Conservation (phyloP, 2,329 filamentous ascomycete genomes). For the Fusarium brevicatenulatum region DNA sequence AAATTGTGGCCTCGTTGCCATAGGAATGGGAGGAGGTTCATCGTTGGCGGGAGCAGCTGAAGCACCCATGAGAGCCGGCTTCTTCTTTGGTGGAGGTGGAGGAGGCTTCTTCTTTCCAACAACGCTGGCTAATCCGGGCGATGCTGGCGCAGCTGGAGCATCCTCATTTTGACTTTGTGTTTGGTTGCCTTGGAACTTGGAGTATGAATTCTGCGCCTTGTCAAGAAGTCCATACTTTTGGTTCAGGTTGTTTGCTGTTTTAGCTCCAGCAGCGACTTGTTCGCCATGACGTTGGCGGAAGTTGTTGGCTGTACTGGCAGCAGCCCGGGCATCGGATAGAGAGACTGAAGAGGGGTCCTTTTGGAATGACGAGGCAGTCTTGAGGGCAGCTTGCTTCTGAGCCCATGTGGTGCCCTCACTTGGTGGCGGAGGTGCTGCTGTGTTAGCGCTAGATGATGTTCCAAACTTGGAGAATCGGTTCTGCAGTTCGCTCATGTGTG, state of each 20-base stretch:
- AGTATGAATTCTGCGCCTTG: constrained; percentile 47
- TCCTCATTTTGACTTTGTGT: constrained; percentile 27
- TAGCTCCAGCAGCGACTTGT: constrained; percentile 69
- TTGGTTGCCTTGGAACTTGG: constrained; percentile 33
- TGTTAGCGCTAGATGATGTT: constrained; percentile 42
- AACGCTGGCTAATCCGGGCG: constrained; percentile 30
- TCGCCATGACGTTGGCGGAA: constrained; percentile 77
- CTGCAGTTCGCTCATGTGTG: constrained; percentile 73
- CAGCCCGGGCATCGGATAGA: constrained; percentile 65
- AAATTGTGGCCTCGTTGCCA: constrained; percentile 61
- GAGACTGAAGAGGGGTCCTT: constrained; percentile 71
- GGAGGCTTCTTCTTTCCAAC: constrained; percentile 64
- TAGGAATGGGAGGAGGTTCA: constrained; percentile 62
- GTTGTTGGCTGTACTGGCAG: constrained; percentile 71
- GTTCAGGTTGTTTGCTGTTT: constrained; percentile 66
- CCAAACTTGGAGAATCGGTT: constrained; percentile 70
- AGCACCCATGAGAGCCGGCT: constrained; percentile 51
- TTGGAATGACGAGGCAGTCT: constrained; percentile 67
- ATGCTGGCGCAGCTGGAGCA: constrained; percentile 2
- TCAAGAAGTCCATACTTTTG: constrained; percentile 68
- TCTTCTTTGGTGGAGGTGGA: constrained; percentile 65
- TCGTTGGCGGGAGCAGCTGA: constrained; percentile 42
- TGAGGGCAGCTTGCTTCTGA: constrained; percentile 71
- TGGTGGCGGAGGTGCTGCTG: constrained; percentile 45
- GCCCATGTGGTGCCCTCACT: constrained; percentile 68